Conservation (phyloP, 2,329 filamentous ascomycete species). For the Zopfia rhizophila region DNA sequence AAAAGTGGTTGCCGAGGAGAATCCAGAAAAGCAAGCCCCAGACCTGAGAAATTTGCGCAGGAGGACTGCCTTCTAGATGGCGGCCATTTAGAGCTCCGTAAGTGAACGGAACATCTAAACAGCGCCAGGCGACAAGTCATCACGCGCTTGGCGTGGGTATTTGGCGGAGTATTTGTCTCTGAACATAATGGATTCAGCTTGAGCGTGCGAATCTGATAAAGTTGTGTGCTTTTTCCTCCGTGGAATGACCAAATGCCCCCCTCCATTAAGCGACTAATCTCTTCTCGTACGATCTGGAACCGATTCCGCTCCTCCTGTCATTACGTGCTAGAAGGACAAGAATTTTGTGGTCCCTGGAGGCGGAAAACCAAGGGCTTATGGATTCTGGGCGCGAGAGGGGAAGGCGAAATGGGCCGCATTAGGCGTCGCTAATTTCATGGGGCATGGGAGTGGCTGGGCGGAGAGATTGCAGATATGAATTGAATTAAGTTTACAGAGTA, state of each 20-base stretch:
- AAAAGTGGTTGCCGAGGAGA: slow-evolving; percentile 20
- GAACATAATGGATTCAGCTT: slow-evolving; percentile 8
- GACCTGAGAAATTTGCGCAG: slow-evolving; percentile 4
- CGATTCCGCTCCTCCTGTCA: slow-evolving; percentile 19
- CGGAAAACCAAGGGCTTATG: slow-evolving; percentile 38
- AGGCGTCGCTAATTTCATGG: slow-evolving; percentile 19
- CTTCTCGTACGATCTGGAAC: slow-evolving; percentile 15
- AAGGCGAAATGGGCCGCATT: slow-evolving; percentile 25
- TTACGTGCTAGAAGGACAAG: slow-evolving; percentile 30
- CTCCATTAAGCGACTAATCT: slow-evolving; percentile 3
- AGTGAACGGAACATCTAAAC: slow-evolving; percentile 10
- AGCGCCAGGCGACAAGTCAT: slow-evolving; percentile 11
- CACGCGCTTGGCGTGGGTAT: slow-evolving; percentile 17
- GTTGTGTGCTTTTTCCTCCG: slow-evolving; percentile 17
- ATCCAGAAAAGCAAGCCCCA: slow-evolving; percentile 8
- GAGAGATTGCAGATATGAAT: background rate
- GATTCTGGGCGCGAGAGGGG: slow-evolving; percentile 37
- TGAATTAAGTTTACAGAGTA: background rate
- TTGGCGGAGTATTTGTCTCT: background rate
- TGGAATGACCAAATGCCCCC: slow-evolving; percentile 5
- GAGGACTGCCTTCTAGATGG: slow-evolving; percentile 6
- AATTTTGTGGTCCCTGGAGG: slow-evolving; percentile 31
- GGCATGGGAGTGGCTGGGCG: background rate
- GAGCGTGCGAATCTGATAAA: background rate
- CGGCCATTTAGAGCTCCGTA: slow-evolving; percentile 10